Percentiles rank a stretch among this genome's conserved stretches.
Conservation (phyloP, 768 basidiomycete genomes). For the Lyophyllum decastes region DNA sequence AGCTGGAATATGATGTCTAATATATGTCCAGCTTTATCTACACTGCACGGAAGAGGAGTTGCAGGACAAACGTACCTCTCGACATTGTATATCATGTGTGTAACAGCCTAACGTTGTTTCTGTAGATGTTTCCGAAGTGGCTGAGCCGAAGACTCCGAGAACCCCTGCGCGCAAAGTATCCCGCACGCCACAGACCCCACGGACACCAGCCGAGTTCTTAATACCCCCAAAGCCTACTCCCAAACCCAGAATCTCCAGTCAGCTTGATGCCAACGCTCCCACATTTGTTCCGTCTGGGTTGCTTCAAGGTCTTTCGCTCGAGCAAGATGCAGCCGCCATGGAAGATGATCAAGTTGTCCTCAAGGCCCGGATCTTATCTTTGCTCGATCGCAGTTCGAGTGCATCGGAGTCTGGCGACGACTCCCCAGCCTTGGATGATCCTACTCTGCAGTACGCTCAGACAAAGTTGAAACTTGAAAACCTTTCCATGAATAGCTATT, state of each 20-base stretch:
- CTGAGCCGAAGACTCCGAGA: slow-evolving; percentile 18
- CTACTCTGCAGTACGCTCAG: slow-evolving; percentile 61
- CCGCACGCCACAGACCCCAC: slow-evolving; percentile 31
- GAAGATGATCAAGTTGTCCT: slow-evolving; percentile 13
- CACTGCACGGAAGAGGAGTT: slow-evolving; percentile 67
- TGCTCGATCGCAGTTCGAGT: slow-evolving; percentile 17
- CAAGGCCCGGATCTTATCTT: slow-evolving; percentile 20
- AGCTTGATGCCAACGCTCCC: slow-evolving; percentile 42
- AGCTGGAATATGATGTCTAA: neutral
- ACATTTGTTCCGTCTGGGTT: slow-evolving; percentile 35
- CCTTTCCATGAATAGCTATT: slow-evolving; percentile 34
- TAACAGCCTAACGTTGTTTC: neutral
- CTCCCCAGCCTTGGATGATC: slow-evolving; percentile 49
- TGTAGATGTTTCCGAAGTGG: slow-evolving; percentile 1
- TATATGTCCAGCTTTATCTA: slow-evolving; percentile 53
- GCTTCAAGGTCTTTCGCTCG: slow-evolving; percentile 3
- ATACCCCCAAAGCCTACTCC: slow-evolving; percentile 21
- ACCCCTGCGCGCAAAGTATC: slow-evolving; percentile 10
- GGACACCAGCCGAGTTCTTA: slow-evolving; percentile 34
- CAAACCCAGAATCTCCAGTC: slow-evolving; percentile 20
- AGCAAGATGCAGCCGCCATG: slow-evolving; percentile 10
- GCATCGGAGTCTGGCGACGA: slow-evolving; percentile 28
- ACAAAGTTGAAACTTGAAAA: slow-evolving; percentile 59
- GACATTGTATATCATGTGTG: neutral
- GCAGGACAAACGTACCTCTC: slow-evolving; percentile 35